phyloP scores from a whole-genome alignment of 345 rosid species.

The Luvunga scandens region DNA sequence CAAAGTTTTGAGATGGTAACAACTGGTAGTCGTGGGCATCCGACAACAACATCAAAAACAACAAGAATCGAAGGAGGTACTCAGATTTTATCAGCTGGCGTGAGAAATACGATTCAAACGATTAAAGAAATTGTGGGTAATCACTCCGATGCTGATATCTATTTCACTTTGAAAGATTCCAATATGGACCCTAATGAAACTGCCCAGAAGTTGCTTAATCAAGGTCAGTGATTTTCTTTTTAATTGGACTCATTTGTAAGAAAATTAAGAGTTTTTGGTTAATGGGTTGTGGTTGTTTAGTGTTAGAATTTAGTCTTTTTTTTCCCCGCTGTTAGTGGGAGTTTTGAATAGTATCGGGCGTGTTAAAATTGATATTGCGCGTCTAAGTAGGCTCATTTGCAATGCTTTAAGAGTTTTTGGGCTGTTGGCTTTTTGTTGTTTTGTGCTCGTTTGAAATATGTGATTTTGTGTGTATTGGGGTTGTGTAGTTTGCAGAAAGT shows the following conservation, averaged over 20 bases:
- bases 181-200: constrained; percentile 86
- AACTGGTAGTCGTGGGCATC: constrained; percentile 4
- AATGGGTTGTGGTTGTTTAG: not conserved
- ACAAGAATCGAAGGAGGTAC: constrained; percentile 26
- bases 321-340: not conserved
- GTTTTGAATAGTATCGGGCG: not conserved
- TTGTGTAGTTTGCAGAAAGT: not conserved
- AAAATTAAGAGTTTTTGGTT: not conserved
- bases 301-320: not conserved
- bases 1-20: constrained; percentile 41
- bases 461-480: not conserved
- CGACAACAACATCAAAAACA: not conserved
- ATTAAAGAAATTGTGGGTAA: constrained; percentile 76
- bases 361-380: not conserved
- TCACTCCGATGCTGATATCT: constrained; percentile 77
- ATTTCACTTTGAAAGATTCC: constrained; percentile 60
- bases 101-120: constrained; percentile 58
- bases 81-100: constrained; percentile 38
- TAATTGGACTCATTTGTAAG: not conserved
- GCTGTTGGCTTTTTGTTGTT: not conserved
- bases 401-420: not conserved
- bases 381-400: not conserved
- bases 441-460: not conserved
- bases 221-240: constrained; percentile 42
- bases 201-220: constrained; percentile 65